Percentiles rank a stretch among this genome's conserved stretches.
Evolutionary conservation across 306 rosid species (phyloP).

Genomic region (Arachis hypogaea): DNA sequence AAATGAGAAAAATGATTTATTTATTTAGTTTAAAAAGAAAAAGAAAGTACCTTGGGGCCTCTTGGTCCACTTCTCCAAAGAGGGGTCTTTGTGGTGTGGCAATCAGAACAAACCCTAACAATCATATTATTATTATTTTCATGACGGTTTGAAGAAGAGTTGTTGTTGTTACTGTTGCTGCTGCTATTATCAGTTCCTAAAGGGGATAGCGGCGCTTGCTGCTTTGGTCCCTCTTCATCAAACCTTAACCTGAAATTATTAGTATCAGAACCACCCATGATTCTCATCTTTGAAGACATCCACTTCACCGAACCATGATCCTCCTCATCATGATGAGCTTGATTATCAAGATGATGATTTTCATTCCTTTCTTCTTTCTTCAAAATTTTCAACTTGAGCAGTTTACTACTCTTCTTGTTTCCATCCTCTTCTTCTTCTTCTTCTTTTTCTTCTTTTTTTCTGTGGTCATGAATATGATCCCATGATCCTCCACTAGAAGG

Average conservation of each 20-base stretch:
- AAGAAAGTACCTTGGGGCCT: slow-evolving; percentile 80
- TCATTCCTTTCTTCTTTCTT: slow-evolving; percentile 46
- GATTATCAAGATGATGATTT: slow-evolving; percentile 10
- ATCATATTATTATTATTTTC: neutral
- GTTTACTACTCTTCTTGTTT: slow-evolving; percentile 13
- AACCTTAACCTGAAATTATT: slow-evolving; percentile 31
- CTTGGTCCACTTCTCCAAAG: slow-evolving; percentile 96
- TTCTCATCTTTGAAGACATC: slow-evolving; percentile 69
- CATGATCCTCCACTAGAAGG: slow-evolving; percentile 54
- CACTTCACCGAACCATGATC: slow-evolving; percentile 56
- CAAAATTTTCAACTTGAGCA: slow-evolving; percentile 46
- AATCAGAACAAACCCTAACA: slow-evolving; percentile 82
- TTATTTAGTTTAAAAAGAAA: too few relatives aligned
- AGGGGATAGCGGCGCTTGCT: neutral
- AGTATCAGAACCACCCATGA: slow-evolving; percentile 29
- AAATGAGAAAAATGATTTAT: too few relatives aligned
- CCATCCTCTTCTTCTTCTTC: slow-evolving; percentile 27
- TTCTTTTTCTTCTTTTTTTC: slow-evolving; percentile 17
- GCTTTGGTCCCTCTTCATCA: slow-evolving; percentile 46
- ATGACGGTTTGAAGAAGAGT: slow-evolving; percentile 38
- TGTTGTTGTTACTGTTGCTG: slow-evolving; percentile 29
- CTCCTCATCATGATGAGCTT: slow-evolving; percentile 17
- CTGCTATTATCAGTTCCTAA: neutral
- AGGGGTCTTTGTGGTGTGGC: slow-evolving; percentile 91
- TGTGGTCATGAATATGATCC: slow-evolving; percentile 8